These are phyloP conservation scores for Candida caryicola DNA, from an alignment of 805 yeast species.

Conservation along the genomic window DNA sequence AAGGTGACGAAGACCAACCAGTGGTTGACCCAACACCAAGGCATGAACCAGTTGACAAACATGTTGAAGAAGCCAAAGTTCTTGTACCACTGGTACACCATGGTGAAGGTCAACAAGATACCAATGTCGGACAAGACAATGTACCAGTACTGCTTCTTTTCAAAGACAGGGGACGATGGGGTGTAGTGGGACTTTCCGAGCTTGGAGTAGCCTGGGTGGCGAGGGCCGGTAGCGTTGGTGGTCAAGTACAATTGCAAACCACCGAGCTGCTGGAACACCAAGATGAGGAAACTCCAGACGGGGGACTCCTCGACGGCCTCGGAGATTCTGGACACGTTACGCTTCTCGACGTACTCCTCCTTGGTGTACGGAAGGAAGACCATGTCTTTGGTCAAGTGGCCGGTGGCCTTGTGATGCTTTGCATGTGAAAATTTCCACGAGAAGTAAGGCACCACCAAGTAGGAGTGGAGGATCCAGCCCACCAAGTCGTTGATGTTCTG, in stretches of 20 bases:
- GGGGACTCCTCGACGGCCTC: constrained; percentile 78
- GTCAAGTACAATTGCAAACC: constrained; percentile 72
- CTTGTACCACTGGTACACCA: constrained; percentile 59
- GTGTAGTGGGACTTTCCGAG: constrained; percentile 64
- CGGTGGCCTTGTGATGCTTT: constrained; percentile 89
- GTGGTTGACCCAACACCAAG: constrained; percentile 80
- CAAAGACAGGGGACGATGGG: constrained; percentile 74
- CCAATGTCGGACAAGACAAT: constrained; percentile 75
- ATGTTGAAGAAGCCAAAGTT: constrained; percentile 62
- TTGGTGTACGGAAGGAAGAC: constrained; percentile 76
- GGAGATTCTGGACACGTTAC: constrained; percentile 39
- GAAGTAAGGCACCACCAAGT: constrained; percentile 77
- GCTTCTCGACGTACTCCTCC: constrained; percentile 48
- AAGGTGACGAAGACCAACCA: constrained; percentile 87
- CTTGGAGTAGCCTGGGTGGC: constrained; percentile 43
- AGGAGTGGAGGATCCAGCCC: constrained; percentile 83
- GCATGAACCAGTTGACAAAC: constrained; percentile 68
- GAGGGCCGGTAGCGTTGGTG: constrained; percentile 76
- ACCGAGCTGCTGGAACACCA: constrained; percentile 67
- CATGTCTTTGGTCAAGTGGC: constrained; percentile 78
- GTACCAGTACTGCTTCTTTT: constrained; percentile 67
- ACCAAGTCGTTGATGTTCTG: constrained; percentile 70
- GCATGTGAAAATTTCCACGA: constrained; percentile 84
- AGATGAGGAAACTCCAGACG: constrained; percentile 51
- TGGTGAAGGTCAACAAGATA: constrained; percentile 48